phyloP scores from a whole-genome alignment of 208 protist species.

The Leishmania mexicana region DNA sequence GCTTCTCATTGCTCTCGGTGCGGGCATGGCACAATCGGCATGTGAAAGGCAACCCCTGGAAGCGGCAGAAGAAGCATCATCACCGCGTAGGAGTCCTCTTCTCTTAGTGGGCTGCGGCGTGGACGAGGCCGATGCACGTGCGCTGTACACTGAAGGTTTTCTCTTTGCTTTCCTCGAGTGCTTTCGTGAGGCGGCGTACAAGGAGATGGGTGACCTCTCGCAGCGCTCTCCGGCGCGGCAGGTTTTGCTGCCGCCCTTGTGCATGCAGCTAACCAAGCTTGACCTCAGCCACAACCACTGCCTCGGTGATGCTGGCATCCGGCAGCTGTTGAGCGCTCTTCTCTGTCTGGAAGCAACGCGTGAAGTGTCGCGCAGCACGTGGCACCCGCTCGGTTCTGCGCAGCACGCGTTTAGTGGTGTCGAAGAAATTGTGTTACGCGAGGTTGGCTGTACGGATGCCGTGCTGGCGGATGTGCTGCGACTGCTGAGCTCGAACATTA shows the following conservation, averaged over 20 bases:
- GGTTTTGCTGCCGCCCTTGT: neutral
- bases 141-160: slow-evolving; percentile 10
- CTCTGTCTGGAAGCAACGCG: slow-evolving; percentile 19
- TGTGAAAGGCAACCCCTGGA: neutral
- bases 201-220: neutral
- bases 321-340: slow-evolving; percentile 12
- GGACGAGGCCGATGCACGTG: slow-evolving; percentile 1
- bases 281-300: slow-evolving; percentile 31
- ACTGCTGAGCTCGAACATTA: slow-evolving; percentile 9
- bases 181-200: slow-evolving; percentile 11
- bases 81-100: neutral
- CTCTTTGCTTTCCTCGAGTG: slow-evolving; percentile 6
- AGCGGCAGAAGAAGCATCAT: neutral
- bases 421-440: slow-evolving; percentile 17
- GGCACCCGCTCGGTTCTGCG: neutral
- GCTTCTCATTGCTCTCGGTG: neutral
- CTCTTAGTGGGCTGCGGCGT: slow-evolving; percentile 16
- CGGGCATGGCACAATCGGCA: neutral
- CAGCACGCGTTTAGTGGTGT: slow-evolving; percentile 2
- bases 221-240: neutral
- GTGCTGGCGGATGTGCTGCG: slow-evolving; percentile 10
- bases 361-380: neutral
- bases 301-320: slow-evolving; percentile 16
- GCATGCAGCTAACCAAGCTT: slow-evolving; percentile 13
- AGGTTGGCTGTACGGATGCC: slow-evolving; percentile 25